Base-by-base conservation (phyloP, 1,284 basidiomycete species). In the Papiliotrema fonsecae region DNA sequence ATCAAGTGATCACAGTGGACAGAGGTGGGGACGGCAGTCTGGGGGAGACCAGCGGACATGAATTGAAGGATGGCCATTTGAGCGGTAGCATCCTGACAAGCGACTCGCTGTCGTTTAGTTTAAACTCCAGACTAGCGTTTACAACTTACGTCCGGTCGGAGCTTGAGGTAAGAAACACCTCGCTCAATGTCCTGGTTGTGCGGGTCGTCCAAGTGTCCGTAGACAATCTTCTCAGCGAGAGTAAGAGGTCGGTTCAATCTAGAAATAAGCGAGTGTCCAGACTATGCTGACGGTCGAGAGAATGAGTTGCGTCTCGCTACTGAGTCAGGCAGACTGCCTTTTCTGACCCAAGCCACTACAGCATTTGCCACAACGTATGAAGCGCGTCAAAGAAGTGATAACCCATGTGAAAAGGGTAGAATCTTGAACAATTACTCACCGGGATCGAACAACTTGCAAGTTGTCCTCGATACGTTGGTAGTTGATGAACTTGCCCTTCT, bases 61-160 rank as follows among this genome's bases (percentile, higher is more conserved):
- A 99, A 99, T 80, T 99, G 94, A 62, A 99, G 83, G 55, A 98
- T 83, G 34, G 96, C 96, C 96, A 99, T 99, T 86, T 90, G 88
- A 49, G 92, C 92, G 47, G 92, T 96, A 58, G 92, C 92, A 82
- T 98, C 96, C 80, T 98, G 96, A 80, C 94, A 98, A 50, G 96
- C 94, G 61, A 99, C 96, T 68, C 96, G 91, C 91, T 96, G 69
- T 2, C 31, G 45, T 40, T 35, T 14, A 22, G n/a, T n/a, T n/a
- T n/a, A n/a, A n/a, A n/a, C n/a, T n/a, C n/a, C n/a, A n/a, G n/a
- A n/a, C 19, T 19, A 45, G 39, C 44, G 59, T 54, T 59, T 47
- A 38, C 11, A 50, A 79, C 88, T 68, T 69, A 92, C 91, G 77
- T 96, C 93, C 45, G 93, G 93, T 62, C 92, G 84, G 44, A 97